Base-by-base conservation (phyloP, 306 rosid genomes). In the Begonia fuchsioides region DNA sequence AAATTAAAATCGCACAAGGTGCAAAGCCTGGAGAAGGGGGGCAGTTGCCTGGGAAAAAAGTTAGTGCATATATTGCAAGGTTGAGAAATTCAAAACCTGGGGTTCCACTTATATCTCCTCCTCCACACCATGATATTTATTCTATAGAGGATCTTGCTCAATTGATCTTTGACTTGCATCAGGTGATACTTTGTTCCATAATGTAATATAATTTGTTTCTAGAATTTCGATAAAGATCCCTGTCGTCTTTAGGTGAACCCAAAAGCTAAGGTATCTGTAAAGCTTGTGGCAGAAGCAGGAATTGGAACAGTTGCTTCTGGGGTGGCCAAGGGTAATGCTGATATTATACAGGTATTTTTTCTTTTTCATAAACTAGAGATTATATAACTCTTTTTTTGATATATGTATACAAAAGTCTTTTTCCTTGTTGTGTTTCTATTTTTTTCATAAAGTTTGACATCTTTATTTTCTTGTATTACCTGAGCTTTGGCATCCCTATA, bases 1-100 rank as follows among this genome's bases (percentile, higher is more conserved):
- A 90, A 75, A 90, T 90, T 49, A 90, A 90, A 72, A 90, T 90
- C 75, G 98, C 98, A 52, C 98, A 90, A 81, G 98, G 98, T 49
- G 98, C 98, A 32, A 90, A 90, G 72, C 97, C 97, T 44, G 97
- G 97, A 47, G 97, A 88, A 81, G 97, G 97, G 54, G 97, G 97
- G 38, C 97, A 88, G 54, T 69, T 84, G 68, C 97, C 97, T 58
- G 97, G 97, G 32, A 88, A 84, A 76, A 88, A 88, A 88, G 97
- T 88, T 61, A 88, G 98, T 74, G 93, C 93, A 68, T 90, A 90
- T 60, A 90, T 90, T 39, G 98, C 98, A 19, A 79, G 95, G 74
- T 71, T 90, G 81, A 90, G 98, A 68, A 90, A 85, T 64, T 90
- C 98, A 15, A 90, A 90, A 68, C 98, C 98, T 44, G 98, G 98